phyloP scores from a whole-genome alignment of 352 stramenopile species.

The Pythium dissotocum region DNA sequence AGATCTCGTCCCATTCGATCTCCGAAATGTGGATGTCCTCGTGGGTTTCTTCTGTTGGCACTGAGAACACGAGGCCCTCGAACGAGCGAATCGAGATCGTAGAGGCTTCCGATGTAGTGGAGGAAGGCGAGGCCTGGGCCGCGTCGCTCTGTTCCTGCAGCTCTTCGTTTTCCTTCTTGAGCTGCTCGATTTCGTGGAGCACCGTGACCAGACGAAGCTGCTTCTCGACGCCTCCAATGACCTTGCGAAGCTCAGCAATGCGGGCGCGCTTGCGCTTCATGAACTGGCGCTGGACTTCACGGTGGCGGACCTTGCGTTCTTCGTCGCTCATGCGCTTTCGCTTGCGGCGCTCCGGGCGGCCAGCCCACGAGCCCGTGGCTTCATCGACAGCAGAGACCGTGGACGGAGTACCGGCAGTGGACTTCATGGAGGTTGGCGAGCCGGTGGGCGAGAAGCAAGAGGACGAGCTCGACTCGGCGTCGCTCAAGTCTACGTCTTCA shows the following conservation, averaged over 20 bases:
- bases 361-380: background rate
- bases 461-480: slow-evolving; percentile 7
- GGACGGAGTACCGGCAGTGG: background rate
- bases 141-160: slow-evolving; percentile 11
- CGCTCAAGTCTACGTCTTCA: slow-evolving; percentile 18
- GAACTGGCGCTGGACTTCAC: slow-evolving; percentile 31
- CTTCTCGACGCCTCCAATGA: slow-evolving; percentile 15
- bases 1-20: slow-evolving; percentile 18
- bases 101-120: background rate
- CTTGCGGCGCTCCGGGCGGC: slow-evolving; percentile 17
- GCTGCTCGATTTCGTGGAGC: slow-evolving; percentile 16
- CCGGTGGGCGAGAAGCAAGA: slow-evolving; percentile 3
- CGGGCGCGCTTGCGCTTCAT: slow-evolving; percentile 29
- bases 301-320: slow-evolving; percentile 26
- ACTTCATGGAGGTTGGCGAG: slow-evolving; percentile 1
- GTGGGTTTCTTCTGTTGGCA: slow-evolving; percentile 7
- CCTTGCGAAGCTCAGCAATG: slow-evolving; percentile 23
- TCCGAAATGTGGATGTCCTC: slow-evolving; percentile 10
- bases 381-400: background rate
- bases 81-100: background rate
- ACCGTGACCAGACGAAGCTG: slow-evolving; percentile 13
- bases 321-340: slow-evolving; percentile 25
- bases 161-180: slow-evolving; percentile 15
- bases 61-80: slow-evolving; percentile 16
- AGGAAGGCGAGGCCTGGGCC: background rate